These are phyloP conservation scores for Mortierella sp. DNA, from an alignment of 371 early-diverging fungal genomes.

Conservation along the genomic window DNA sequence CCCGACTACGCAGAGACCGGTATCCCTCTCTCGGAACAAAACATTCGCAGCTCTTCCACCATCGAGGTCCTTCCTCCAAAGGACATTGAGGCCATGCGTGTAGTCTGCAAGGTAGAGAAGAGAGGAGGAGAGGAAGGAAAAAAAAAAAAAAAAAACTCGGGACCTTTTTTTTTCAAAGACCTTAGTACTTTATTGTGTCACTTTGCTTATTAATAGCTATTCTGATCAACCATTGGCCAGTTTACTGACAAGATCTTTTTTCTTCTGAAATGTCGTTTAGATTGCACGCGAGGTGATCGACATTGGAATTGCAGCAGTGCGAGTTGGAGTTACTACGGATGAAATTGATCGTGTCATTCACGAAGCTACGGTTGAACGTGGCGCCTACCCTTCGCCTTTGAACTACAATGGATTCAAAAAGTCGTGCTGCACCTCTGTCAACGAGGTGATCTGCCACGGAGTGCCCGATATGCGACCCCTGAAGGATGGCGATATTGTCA, in stretches of 20 bases:
- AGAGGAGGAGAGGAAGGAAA: too few relatives aligned
- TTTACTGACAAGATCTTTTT: neutral
- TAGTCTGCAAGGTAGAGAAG: conserved; percentile 76
- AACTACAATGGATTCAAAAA: conserved; percentile 95
- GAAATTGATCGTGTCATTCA: conserved; percentile 91
- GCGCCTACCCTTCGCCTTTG: conserved; percentile 93
- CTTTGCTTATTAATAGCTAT: neutral
- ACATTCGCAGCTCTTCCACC: conserved; percentile 63
- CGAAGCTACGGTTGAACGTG: conserved; percentile 85
- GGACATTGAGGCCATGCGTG: conserved; percentile 84
- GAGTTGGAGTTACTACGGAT: conserved; percentile 91
- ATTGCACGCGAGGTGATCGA: conserved; percentile 90
- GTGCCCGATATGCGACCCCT: conserved; percentile 91
- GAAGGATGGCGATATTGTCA: conserved; percentile 92
- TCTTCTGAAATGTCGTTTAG: conserved; percentile 37
- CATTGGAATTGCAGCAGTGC: conserved; percentile 79
- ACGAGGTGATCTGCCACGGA: conserved; percentile 88
- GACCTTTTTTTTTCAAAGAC: neutral
- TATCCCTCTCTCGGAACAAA: conserved; percentile 76
- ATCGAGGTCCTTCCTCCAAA: conserved; percentile 74
- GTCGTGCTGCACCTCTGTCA: conserved; percentile 88
- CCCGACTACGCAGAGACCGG: conserved; percentile 90
- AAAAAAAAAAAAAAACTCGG: too few relatives aligned
- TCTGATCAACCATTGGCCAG: neutral
- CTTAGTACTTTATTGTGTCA: conserved; percentile 1